phyloP scores from a whole-genome alignment of 192 early-diverging fungal genomes.

The Coemansia sp. region DNA sequence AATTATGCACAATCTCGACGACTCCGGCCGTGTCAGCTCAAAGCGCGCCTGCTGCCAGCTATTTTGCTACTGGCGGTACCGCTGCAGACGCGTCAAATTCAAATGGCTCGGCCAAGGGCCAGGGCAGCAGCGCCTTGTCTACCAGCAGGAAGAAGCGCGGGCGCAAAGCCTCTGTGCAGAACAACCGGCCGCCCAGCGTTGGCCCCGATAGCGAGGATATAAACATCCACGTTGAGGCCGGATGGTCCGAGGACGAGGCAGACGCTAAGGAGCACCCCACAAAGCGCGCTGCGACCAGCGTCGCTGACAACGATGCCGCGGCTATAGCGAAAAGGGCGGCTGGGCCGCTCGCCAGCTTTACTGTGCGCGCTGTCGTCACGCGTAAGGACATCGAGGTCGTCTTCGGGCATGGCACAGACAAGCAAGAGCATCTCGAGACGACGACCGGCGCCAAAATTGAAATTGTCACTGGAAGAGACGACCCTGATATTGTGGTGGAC shows the following conservation, averaged over 20 bases:
- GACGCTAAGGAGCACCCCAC: conserved; percentile 40
- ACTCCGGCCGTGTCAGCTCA: not conserved
- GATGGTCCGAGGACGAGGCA: conserved; percentile 50
- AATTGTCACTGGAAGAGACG: conserved; percentile 45
- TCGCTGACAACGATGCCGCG: conserved; percentile 8
- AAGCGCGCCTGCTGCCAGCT: not conserved
- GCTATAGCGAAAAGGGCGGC: conserved; percentile 9
- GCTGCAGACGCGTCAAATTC: not conserved
- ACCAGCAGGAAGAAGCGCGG: conserved; percentile 26
- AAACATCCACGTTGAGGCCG: conserved; percentile 46
- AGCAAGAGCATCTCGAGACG: conserved; percentile 21
- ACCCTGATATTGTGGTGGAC: conserved; percentile 53
- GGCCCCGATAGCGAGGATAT: conserved; percentile 38
- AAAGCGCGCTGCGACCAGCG: conserved; percentile 32
- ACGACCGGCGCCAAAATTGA: conserved; percentile 16
- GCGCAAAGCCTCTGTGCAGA: conserved; percentile 14
- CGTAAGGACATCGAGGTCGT: conserved; percentile 48
- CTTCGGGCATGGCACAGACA: conserved; percentile 20
- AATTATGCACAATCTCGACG: conserved; percentile 5
- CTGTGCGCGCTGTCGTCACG: conserved; percentile 49
- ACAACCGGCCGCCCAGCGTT: conserved; percentile 2
- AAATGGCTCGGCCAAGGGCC: not conserved
- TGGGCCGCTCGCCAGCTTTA: conserved; percentile 32
- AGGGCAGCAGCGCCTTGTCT: not conserved
- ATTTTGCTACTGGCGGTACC: not conserved